Evolutionary conservation across 495 filamentous ascomycete genomes (phyloP).

Genomic region (Penicillium desertorum): DNA sequence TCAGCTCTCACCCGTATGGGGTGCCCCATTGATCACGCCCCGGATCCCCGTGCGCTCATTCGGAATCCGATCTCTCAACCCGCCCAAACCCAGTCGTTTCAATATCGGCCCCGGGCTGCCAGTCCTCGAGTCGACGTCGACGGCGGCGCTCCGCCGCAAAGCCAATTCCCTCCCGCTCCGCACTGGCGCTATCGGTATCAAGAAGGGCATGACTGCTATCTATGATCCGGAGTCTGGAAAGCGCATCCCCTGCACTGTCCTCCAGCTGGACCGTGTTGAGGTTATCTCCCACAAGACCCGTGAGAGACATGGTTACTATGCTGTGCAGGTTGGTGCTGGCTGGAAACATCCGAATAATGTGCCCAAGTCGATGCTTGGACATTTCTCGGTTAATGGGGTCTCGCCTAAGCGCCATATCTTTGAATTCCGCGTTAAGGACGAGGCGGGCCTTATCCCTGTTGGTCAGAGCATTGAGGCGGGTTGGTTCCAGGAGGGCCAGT

Average conservation of each 20-base stretch:
- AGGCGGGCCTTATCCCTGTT: constrained; percentile 67
- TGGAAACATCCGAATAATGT: constrained; percentile 74
- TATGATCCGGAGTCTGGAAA: constrained; percentile 74
- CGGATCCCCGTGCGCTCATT: constrained; percentile 35
- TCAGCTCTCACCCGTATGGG: constrained; percentile 31
- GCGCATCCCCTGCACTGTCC: constrained; percentile 82
- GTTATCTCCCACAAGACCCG: constrained; percentile 82
- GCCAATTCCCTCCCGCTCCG: constrained; percentile 73
- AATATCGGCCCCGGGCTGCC: constrained; percentile 47
- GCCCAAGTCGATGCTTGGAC: constrained; percentile 75
- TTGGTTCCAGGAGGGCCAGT: constrained; percentile 90
- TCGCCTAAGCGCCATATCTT: constrained; percentile 77
- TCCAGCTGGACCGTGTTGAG: constrained; percentile 91
- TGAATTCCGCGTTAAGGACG: constrained; percentile 80
- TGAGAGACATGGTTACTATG: constrained; percentile 81
- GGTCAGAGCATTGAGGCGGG: constrained; percentile 72
- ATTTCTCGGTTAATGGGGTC: constrained; percentile 74
- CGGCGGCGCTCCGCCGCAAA: constrained; percentile 78
- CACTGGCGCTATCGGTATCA: constrained; percentile 77
- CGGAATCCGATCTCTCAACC: constrained; percentile 52
- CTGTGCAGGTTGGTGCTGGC: constrained; percentile 84
- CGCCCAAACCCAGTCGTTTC: constrained; percentile 48
- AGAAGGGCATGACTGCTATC: constrained; percentile 93
- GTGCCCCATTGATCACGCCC: constrained; percentile 20
- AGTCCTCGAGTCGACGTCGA: constrained; percentile 66